Percentiles rank a stretch among this genome's conserved stretches.
These are phyloP conservation scores for Corchorus capsularis DNA, from an alignment of 345 rosid genomes.

Conservation along the genomic window DNA sequence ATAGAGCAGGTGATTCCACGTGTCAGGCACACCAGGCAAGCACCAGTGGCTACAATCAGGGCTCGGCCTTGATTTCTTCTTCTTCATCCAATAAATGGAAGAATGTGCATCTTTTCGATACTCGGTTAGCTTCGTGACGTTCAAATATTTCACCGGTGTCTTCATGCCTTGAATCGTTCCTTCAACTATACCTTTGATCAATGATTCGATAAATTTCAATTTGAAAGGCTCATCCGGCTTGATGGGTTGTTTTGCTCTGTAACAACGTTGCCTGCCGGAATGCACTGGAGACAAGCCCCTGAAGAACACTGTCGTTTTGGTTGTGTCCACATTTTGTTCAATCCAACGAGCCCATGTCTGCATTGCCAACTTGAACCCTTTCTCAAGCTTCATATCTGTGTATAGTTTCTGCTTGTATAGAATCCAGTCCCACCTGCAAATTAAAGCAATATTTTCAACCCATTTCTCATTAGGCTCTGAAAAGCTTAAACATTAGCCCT, in stretches of 20 bases:
- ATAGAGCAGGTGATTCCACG: constrained; percentile 55
- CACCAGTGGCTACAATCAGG: constrained; percentile 69
- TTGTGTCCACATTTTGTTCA: constrained; percentile 26
- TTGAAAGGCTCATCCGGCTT: constrained; percentile 21
- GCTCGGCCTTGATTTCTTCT: constrained; percentile 10
- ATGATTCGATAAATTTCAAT: constrained; percentile 15
- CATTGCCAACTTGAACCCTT: constrained; percentile 36
- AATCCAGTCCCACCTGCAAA: constrained; percentile 46
- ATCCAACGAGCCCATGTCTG: constrained; percentile 50
- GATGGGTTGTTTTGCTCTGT: constrained; percentile 30
- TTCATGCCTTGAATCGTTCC: constrained; percentile 34
- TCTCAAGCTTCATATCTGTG: constrained; percentile 35
- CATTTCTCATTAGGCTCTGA: background rate
- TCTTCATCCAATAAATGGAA: constrained; percentile 31
- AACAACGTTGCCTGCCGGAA: constrained; percentile 32
- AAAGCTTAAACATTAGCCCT: background rate
- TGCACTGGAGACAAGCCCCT: constrained; percentile 48
- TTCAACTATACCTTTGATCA: constrained; percentile 23
- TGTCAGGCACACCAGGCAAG: constrained; percentile 60
- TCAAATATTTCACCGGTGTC: constrained; percentile 35
- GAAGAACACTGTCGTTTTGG: constrained; percentile 42
- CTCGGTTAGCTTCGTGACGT: constrained; percentile 43
- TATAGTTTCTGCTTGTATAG: constrained; percentile 26
- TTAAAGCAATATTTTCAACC: background rate
- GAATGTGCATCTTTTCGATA: constrained; percentile 52